Percentiles rank a stretch among this genome's conserved stretches.
phyloP scores from a whole-genome alignment of 345 rosid genomes.

The Mangifera indica region DNA sequence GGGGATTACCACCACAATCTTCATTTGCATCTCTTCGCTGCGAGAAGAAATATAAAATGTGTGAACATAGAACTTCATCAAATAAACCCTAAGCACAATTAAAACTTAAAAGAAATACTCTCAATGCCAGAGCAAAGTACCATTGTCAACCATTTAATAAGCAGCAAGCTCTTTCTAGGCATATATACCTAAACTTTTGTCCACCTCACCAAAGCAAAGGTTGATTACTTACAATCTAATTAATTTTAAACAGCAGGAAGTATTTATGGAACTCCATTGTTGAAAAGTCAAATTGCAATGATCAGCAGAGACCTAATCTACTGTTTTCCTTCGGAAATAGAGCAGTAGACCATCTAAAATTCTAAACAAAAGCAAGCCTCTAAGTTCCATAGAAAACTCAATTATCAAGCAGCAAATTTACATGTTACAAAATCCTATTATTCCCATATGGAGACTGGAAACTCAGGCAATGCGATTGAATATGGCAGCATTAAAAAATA shows the following conservation, averaged over 20 bases:
- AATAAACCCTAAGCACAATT: not conserved
- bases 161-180: not conserved
- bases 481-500: not conserved
- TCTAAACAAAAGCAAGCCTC: too few relatives aligned
- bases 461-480: not conserved
- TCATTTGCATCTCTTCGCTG: conserved; percentile 30
- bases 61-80: conserved; percentile 1
- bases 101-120: not conserved
- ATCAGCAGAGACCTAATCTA: not conserved
- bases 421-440: not conserved
- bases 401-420: conserved; percentile 1
- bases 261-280: not conserved
- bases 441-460: not conserved
- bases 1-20: conserved; percentile 24
- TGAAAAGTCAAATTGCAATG: not conserved
- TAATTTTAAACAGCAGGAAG: not conserved
- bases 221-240: not conserved
- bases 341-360: not conserved
- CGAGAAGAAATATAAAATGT: conserved; percentile 2
- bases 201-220: not conserved
- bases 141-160: not conserved
- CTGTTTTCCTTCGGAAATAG: not conserved
- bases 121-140: not conserved
- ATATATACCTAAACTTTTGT: not conserved
- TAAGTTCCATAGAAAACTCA: too few relatives aligned